Conservation (phyloP, 441 rosid genomes). For the Kokia cookei region DNA sequence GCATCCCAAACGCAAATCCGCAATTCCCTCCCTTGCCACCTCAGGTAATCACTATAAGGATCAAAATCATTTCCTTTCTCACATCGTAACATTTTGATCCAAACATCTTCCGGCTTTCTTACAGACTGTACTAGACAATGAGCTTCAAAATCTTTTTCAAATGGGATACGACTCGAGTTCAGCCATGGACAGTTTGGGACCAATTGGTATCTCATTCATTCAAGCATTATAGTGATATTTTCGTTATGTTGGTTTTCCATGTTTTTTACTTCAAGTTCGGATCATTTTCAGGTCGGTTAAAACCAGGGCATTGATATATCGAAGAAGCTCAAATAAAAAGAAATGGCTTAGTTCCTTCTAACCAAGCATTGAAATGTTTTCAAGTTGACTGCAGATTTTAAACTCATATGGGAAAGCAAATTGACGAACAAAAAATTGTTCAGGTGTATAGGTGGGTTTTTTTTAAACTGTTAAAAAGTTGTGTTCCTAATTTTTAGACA, state of each 20-base stretch:
- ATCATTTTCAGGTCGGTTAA: slow-evolving; percentile 34
- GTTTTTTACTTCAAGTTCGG: neutral
- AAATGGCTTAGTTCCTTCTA: neutral
- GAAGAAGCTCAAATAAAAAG: slow-evolving; percentile 5
- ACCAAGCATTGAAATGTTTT: slow-evolving; percentile 12
- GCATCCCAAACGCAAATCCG: slow-evolving; percentile 37
- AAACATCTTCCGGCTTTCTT: neutral
- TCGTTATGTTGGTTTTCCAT: neutral
- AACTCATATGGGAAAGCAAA: neutral
- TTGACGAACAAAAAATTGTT: neutral
- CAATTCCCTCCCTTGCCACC: slow-evolving; percentile 52
- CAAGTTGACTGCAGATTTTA: neutral
- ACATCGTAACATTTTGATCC: neutral
- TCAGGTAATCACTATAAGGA: slow-evolving; percentile 33
- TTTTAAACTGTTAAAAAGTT: neutral
- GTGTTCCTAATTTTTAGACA: neutral
- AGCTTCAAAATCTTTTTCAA: slow-evolving; percentile 61
- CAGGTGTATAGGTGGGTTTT: neutral
- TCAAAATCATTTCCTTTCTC: neutral
- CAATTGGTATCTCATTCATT: slow-evolving; percentile 39
- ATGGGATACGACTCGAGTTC: slow-evolving; percentile 64
- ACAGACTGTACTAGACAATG: slow-evolving; percentile 57
- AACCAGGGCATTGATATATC: slow-evolving; percentile 50
- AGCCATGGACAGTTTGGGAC: slow-evolving; percentile 46
- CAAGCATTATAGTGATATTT: neutral